phyloP scores from a whole-genome alignment of 805 yeast genomes.

The Pichia thaimueangensis region DNA sequence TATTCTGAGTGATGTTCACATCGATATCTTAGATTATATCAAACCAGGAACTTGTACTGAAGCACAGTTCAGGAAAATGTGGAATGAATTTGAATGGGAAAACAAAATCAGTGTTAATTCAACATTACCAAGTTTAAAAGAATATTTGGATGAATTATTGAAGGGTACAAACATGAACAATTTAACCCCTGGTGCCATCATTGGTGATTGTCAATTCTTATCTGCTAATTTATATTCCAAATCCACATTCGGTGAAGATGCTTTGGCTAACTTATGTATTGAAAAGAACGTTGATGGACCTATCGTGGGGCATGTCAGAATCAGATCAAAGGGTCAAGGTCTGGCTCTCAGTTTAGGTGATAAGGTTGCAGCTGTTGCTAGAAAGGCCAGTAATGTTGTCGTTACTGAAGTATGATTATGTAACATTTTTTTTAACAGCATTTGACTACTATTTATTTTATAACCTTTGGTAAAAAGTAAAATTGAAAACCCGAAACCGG shows the following conservation, averaged over 20 bases:
- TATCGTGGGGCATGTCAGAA: slow-evolving; percentile 89
- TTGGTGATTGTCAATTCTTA: slow-evolving; percentile 84
- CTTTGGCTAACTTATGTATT: slow-evolving; percentile 89
- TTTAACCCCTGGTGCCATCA: slow-evolving; percentile 85
- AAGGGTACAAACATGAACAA: slow-evolving; percentile 90
- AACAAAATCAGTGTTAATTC: slow-evolving; percentile 89
- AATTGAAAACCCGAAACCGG: too few relatives aligned
- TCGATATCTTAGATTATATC: slow-evolving; percentile 95
- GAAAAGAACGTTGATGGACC: slow-evolving; percentile 73
- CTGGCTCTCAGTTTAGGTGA: slow-evolving; percentile 93
- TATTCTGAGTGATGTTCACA: slow-evolving; percentile 88
- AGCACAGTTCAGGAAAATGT: slow-evolving; percentile 88
- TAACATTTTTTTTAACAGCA: not conserved
- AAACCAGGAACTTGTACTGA: slow-evolving; percentile 91
- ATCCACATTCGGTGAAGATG: slow-evolving; percentile 95
- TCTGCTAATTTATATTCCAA: slow-evolving; percentile 91
- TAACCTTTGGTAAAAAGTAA: too few relatives aligned
- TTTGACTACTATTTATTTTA: too few relatives aligned
- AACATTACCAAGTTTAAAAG: slow-evolving; percentile 57
- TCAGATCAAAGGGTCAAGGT: slow-evolving; percentile 97
- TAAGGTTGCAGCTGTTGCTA: slow-evolving; percentile 78
- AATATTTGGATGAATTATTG: slow-evolving; percentile 69
- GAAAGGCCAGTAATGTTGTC: slow-evolving; percentile 39
- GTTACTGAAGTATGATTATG: slow-evolving; percentile 20
- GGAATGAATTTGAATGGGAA: slow-evolving; percentile 99